Base-by-base conservation (phyloP, 345 rosid genomes). In the Eucalyptus marginata region DNA sequence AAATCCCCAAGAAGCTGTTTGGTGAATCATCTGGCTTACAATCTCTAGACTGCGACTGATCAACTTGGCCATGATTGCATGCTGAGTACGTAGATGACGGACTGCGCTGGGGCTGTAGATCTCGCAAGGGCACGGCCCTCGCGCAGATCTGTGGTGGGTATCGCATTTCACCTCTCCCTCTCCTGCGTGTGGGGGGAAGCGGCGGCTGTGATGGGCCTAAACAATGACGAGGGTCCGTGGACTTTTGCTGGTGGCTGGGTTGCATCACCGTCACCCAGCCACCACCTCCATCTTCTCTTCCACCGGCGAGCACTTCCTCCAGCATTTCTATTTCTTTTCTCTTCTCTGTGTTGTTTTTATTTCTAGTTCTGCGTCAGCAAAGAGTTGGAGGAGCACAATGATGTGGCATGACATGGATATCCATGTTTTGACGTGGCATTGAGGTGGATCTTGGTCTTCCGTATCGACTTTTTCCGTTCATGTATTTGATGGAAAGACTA, bases 11-110 rank as follows among this genome's bases (percentile, higher is more conserved):
- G 3, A 71, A 71, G 44, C 40, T 71, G 14, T 18, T 76, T 76
- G 27, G 6, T 24, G 46, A 36, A 76, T 36, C 92, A 81, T 80
- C 92, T 59, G 90, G 86, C 51, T 93, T 93, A 91, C 87, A 62
- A 89, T 94, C 94, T 49, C 90, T 95, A 13, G 89, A 86, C 56
- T 88, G 94, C 27, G 94, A 87, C 66, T 59, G 87, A 85, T 94
- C 93, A 62, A 93, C 93, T 89, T 94, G 97, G 94, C 98, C 86
- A 98, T 94, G 2, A 97, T 98, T 93, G 99, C 47, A 93, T 94
- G 88, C 93, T 93, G 15, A 97, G 95, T 47, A 96, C 87, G 90
- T 98, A 95, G 31, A 97, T 92, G 80, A 94, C 94, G 3, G 98
- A 95, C 50, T 92, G 90, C 20, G 94, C 76, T 94, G 90, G 1